These are phyloP conservation scores for Starmerella khaoyaiensis DNA, from an alignment of 805 yeast genomes.

Conservation along the genomic window DNA sequence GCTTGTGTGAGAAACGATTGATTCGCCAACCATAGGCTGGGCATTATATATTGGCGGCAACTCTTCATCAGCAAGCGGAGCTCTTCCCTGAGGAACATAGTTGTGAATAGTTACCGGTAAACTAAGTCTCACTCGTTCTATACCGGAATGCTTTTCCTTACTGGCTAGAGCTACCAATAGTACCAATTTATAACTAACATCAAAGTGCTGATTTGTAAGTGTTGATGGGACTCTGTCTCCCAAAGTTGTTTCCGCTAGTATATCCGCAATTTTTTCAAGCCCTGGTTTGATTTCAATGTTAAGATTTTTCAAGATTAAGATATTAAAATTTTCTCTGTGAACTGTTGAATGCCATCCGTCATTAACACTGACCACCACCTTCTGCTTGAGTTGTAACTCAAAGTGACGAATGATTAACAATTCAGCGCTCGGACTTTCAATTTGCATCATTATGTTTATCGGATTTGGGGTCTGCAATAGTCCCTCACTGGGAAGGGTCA, in stretches of 20 bases:
- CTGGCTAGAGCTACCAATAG: slow-evolving; percentile 10
- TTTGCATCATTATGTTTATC: slow-evolving; percentile 3
- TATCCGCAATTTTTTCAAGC: slow-evolving; percentile 6
- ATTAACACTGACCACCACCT: slow-evolving; percentile 14
- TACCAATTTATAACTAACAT: slow-evolving; percentile 14
- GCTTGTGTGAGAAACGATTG: not conserved
- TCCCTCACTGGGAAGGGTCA: slow-evolving; percentile 13
- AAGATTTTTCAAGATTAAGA: slow-evolving; percentile 1
- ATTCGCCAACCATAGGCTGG: slow-evolving; percentile 8
- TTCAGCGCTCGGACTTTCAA: slow-evolving; percentile 8
- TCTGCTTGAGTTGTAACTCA: slow-evolving; percentile 12
- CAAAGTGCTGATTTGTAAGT: slow-evolving; percentile 11
- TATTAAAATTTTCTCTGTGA: slow-evolving; percentile 4
- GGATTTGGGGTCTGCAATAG: slow-evolving; percentile 12
- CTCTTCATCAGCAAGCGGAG: not conserved
- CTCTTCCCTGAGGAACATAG: not conserved
- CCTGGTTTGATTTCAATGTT: slow-evolving; percentile 12
- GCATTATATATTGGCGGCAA: slow-evolving; percentile 7
- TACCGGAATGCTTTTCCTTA: slow-evolving; percentile 9
- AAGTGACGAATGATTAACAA: slow-evolving; percentile 7
- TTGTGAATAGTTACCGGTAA: slow-evolving; percentile 10
- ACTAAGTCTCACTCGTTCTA: slow-evolving; percentile 6
- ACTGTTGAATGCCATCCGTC: slow-evolving; percentile 12
- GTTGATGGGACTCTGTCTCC: slow-evolving; percentile 12
- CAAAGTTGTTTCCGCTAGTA: slow-evolving; percentile 2